Evolutionary conservation across 2,329 filamentous ascomycete species (phyloP).

Genomic region (Ceratocystis eucalypticola): DNA sequence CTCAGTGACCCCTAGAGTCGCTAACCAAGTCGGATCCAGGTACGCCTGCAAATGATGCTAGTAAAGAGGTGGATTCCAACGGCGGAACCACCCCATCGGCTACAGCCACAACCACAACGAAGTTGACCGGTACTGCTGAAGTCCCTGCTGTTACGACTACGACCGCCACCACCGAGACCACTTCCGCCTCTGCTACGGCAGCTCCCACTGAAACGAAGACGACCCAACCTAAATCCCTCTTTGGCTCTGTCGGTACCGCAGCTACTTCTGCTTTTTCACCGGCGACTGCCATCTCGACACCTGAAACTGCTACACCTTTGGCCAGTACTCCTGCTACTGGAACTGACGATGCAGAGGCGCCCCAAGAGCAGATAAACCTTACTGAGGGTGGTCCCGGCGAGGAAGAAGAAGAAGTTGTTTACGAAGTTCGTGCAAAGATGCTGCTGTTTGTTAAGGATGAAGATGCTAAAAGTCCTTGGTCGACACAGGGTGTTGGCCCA

Average conservation of each 20-base stretch:
- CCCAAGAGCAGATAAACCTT: slow-evolving; percentile 57
- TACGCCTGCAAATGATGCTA: slow-evolving; percentile 19
- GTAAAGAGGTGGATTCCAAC: slow-evolving; percentile 10
- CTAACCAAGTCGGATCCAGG: slow-evolving; percentile 22
- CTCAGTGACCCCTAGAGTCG: slow-evolving; percentile 19
- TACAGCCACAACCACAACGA: not conserved
- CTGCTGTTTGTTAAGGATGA: slow-evolving; percentile 44
- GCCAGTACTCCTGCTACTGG: not conserved
- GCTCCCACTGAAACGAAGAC: not conserved
- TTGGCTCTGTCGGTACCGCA: not conserved
- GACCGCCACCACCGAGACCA: not conserved
- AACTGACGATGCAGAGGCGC: slow-evolving; percentile 37
- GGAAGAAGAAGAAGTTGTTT: slow-evolving; percentile 55
- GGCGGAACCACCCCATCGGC: not conserved
- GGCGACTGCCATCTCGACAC: not conserved
- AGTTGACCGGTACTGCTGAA: slow-evolving; percentile 9
- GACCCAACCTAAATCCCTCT: slow-evolving; percentile 3
- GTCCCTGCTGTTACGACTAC: not conserved
- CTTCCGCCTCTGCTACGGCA: not conserved
- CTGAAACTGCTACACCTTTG: not conserved
- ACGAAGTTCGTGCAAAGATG: slow-evolving; percentile 59
- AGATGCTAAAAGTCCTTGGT: slow-evolving; percentile 44
- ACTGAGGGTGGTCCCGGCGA: slow-evolving; percentile 53
- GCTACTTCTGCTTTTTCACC: not conserved
- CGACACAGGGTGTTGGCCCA: slow-evolving; percentile 55